Base-by-base conservation (phyloP, 2,329 filamentous ascomycete genomes). In the Talaromyces sp. region DNA sequence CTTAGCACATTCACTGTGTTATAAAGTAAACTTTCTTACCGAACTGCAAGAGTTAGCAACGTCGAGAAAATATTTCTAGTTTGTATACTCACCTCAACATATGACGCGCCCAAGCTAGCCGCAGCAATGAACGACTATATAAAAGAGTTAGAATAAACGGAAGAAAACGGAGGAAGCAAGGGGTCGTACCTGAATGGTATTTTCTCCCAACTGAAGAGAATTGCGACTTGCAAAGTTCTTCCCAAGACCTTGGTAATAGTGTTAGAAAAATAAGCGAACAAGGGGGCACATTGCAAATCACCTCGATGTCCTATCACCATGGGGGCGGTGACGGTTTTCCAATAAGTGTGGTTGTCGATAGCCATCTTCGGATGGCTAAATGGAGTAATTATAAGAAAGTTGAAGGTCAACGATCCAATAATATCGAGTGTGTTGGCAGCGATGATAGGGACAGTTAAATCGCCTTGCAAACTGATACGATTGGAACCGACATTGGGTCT, bases 391-490 rank as follows among this genome's bases (percentile, higher is more conserved):
- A 98, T 86, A 34, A 96, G 79, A 73, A 98, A 98, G 75, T 97
- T 97, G 82, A 99, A 99, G 70, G 96, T 96, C 67, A 99, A 91
- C 0, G 89, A 87, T 16, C 95, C 96, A 67, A 99, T 97, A 9
- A 98, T 88, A 63, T 98, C 94, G 36, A 98, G 79, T 12, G 85
- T 89, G 63, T 85, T 91, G 40, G 88, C 88, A 34, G 90, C 90
- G 70, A 98, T 84, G 65, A 99, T 95, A 0, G 95, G 95, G 9
- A 99, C 90, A 63, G 90, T 94, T 42, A 96, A 86, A 71, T 98
- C 95, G 23, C 93, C 93, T 74, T 97, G 92, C 8, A 99, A 81
- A 59, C 90, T 94, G 80, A 95, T 95, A n/a, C 92, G 86, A 69
- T 94, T 91, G 5, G 88, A 86, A 2, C 93, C 94, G 55, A 98